Evolutionary conservation across 352 stramenopile species (phyloP), one percentile per base, ranked within the genome.

Genomic region (Discostella stelligera): DNA sequence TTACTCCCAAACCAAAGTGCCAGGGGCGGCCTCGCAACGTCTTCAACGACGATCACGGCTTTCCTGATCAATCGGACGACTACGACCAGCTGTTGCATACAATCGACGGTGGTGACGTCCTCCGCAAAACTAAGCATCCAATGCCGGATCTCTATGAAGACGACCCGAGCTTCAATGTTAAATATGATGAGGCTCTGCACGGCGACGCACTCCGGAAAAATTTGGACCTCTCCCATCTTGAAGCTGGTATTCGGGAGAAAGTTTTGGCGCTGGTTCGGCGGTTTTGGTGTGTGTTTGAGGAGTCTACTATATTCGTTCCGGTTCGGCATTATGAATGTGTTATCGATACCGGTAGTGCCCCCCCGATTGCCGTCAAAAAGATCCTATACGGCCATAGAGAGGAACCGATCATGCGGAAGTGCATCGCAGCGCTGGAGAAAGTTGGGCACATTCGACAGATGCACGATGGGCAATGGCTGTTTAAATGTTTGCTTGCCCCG

Each of bases 261-360:
- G 11, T 84, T 6, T 8, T 7, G 2, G 48, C 8, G 11, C n/a
- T 84, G 3, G 58, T 85, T 21, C 71, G 69, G 23, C 27, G 79
- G 50, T 82, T 66, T 41, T 82, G 71, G 71, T 27, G 5, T 30
- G 65, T 81, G 7, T 81, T 81, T 20, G 32, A 65, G n/a, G 1
- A 27, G 37, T 16, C 52, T 14, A 62, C 71, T 10, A 0, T 74
- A 3, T 48, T 48, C 5, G 21, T 64, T 6, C 71, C 71, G 16
- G 60, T 81, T 20, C 49, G 37, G 10, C 63, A 79, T 37, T 80
- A 79, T 30, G 48, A 74, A 41, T 84, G 56, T 30, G 5, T 50
- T 21, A 79, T 84, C 20, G 72, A 81, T 39, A 81, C 71, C 0
- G 71, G 77, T 4, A 63, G 21, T 18, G 16, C 18, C 16, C 13